Conservation (phyloP, 192 early-diverging fungal species). For the Coemansia sp. region DNA sequence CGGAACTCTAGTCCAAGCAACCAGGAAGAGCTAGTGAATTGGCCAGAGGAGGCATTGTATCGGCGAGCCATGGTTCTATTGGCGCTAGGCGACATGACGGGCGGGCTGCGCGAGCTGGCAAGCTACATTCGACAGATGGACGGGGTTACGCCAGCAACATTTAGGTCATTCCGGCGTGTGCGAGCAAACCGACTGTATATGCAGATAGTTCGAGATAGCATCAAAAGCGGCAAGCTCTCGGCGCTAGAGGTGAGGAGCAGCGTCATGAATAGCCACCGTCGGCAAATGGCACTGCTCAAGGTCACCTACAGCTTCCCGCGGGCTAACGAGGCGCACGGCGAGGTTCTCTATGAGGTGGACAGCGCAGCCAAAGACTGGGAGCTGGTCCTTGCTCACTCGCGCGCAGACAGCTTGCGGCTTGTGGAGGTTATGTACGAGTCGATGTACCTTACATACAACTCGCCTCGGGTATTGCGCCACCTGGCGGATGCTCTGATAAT, state of each 20-base stretch:
- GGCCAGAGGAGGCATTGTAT: slow-evolving; percentile 72
- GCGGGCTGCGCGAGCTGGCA: slow-evolving; percentile 22
- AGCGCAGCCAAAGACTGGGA: slow-evolving; percentile 61
- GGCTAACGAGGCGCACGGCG: slow-evolving; percentile 59
- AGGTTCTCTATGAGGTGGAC: slow-evolving; percentile 64
- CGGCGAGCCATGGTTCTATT: slow-evolving; percentile 56
- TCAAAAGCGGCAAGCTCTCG: slow-evolving; percentile 30
- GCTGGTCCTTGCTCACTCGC: slow-evolving; percentile 53
- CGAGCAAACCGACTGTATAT: slow-evolving; percentile 56
- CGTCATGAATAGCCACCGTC: slow-evolving; percentile 54
- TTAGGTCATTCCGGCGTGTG: slow-evolving; percentile 56
- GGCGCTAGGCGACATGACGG: slow-evolving; percentile 17
- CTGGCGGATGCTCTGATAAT: slow-evolving; percentile 58
- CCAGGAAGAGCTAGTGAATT: slow-evolving; percentile 58
- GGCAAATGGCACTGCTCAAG: slow-evolving; percentile 63
- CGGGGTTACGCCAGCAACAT: slow-evolving; percentile 40
- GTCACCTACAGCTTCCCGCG: slow-evolving; percentile 58
- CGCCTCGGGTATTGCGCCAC: slow-evolving; percentile 64
- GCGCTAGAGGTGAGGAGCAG: slow-evolving; percentile 32
- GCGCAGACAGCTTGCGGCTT: slow-evolving; percentile 57
- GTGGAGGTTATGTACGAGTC: slow-evolving; percentile 65
- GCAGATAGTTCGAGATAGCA: slow-evolving; percentile 39
- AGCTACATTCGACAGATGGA: slow-evolving; percentile 49
- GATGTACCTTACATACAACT: slow-evolving; percentile 67
- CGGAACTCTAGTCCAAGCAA: slow-evolving; percentile 32